phyloP scores from a whole-genome alignment of 2,329 filamentous ascomycete species.

The Clonostachys sp. region DNA sequence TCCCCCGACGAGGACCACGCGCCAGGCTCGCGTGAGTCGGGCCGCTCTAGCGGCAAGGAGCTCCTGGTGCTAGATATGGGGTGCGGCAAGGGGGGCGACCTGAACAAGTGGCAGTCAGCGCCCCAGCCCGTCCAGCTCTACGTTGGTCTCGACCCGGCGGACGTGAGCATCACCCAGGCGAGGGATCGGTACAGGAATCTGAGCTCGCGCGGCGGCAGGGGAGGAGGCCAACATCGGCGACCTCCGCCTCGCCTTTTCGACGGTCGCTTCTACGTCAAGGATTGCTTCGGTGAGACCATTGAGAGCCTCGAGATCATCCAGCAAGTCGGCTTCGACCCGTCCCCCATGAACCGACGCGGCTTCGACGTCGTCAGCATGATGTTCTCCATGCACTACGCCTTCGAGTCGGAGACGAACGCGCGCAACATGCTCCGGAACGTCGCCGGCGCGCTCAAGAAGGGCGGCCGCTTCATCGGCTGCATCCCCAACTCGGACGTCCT shows the following conservation, averaged over 20 bases:
- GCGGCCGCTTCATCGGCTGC: slow-evolving; percentile 87
- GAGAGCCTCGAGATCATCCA: slow-evolving; percentile 76
- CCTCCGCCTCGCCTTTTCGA: slow-evolving; percentile 65
- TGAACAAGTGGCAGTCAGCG: slow-evolving; percentile 93
- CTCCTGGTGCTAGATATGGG: slow-evolving; percentile 89
- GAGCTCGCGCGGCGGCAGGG: slow-evolving; percentile 47
- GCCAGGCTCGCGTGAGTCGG: slow-evolving; percentile 52
- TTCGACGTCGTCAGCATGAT: slow-evolving; percentile 98
- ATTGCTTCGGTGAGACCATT: slow-evolving; percentile 84
- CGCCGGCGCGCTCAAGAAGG: slow-evolving; percentile 84
- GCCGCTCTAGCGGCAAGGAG: slow-evolving; percentile 47
- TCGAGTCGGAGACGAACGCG: slow-evolving; percentile 86
- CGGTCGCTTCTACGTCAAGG: slow-evolving; percentile 82
- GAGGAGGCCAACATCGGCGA: slow-evolving; percentile 25
- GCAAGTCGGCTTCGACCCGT: slow-evolving; percentile 82
- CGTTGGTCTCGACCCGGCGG: slow-evolving; percentile 88
- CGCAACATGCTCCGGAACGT: slow-evolving; percentile 92
- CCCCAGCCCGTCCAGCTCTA: slow-evolving; percentile 91
- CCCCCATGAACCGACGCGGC: slow-evolving; percentile 68
- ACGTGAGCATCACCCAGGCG: slow-evolving; percentile 88
- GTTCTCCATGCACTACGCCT: slow-evolving; percentile 99
- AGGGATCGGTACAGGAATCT: slow-evolving; percentile 77
- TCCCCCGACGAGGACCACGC: slow-evolving; percentile 73
- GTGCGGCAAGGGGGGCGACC: slow-evolving; percentile 92
- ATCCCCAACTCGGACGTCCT: slow-evolving; percentile 97